A percentile compares a stretch with the other conserved stretches of the same genome.
phyloP scores from a whole-genome alignment of 257 asterid genomes.

The Salvia hispanica region DNA sequence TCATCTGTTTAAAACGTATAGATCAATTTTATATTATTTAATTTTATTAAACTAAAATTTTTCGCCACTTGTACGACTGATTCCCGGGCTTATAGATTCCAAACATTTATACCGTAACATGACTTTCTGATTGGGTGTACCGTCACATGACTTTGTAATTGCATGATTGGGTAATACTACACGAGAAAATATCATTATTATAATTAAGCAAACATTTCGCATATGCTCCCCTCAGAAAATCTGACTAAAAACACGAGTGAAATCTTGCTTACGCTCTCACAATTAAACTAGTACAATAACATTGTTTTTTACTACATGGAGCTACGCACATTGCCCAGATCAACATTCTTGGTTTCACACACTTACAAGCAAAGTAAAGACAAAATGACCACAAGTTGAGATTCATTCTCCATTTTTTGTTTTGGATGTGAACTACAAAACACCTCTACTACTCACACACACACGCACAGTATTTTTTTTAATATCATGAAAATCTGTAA shows the following conservation, averaged over 20 bases:
- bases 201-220: background rate
- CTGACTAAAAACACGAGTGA: background rate
- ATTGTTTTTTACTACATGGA: constrained; percentile 7
- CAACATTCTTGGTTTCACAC: constrained; percentile 35
- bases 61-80: too few species aligned
- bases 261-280: background rate
- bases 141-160: too few species aligned
- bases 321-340: constrained; percentile 1
- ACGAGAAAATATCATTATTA: background rate
- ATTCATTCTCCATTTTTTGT: background rate
- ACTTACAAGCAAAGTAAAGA: constrained; percentile 23
- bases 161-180: constrained; percentile 8
- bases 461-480: too few species aligned
- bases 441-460: too few species aligned
- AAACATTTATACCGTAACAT: too few species aligned
- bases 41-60: too few species aligned
- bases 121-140: too few species aligned
- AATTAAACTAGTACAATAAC: background rate
- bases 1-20: too few species aligned
- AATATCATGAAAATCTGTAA: too few species aligned
- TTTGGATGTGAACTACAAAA: background rate
- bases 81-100: too few species aligned
- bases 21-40: too few species aligned
- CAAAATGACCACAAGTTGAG: constrained; percentile 14
- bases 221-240: background rate